Conservation (phyloP, 2,329 filamentous ascomycete species). For the Esteya vermicola region DNA sequence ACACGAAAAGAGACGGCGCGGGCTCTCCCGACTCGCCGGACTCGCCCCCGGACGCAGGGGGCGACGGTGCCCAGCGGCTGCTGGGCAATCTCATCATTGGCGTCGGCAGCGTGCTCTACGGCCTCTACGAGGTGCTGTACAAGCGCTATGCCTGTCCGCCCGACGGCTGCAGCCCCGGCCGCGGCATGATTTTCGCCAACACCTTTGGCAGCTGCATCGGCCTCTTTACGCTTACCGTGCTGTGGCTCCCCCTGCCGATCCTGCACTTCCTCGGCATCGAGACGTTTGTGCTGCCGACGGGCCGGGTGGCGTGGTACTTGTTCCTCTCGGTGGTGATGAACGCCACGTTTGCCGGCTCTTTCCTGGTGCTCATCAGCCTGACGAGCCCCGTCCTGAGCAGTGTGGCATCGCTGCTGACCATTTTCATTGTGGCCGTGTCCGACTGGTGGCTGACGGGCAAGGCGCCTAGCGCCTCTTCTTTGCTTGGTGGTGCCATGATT, state of each 20-base stretch:
- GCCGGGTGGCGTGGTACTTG: conserved; percentile 67
- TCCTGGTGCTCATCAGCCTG: conserved; percentile 82
- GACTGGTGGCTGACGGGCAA: conserved; percentile 79
- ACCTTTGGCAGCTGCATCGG: conserved; percentile 83
- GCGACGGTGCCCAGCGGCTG: conserved; percentile 43
- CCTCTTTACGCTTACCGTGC: conserved; percentile 65
- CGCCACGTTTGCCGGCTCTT: conserved; percentile 82
- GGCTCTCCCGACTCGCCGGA: too few relatives aligned
- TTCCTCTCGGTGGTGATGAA: conserved; percentile 72
- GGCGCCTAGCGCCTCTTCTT: conserved; percentile 57
- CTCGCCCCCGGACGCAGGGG: conserved; percentile 17
- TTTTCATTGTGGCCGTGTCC: conserved; percentile 87
- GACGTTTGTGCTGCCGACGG: conserved; percentile 65
- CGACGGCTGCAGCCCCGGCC: conserved; percentile 67
- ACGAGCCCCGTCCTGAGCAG: conserved; percentile 87
- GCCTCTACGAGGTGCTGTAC: conserved; percentile 93
- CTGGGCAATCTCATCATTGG: conserved; percentile 88
- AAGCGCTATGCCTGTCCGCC: conserved; percentile 88
- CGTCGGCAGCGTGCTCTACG: conserved; percentile 79
- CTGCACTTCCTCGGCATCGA: conserved; percentile 70
- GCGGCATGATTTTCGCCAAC: conserved; percentile 94
- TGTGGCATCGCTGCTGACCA: conserved; percentile 85
- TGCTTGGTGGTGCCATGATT: conserved; percentile 75
- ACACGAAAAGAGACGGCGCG: too few relatives aligned
- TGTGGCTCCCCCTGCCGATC: conserved; percentile 85